Conservation (phyloP, 2,329 filamentous ascomycete genomes). For the Verticillium nubilum region DNA sequence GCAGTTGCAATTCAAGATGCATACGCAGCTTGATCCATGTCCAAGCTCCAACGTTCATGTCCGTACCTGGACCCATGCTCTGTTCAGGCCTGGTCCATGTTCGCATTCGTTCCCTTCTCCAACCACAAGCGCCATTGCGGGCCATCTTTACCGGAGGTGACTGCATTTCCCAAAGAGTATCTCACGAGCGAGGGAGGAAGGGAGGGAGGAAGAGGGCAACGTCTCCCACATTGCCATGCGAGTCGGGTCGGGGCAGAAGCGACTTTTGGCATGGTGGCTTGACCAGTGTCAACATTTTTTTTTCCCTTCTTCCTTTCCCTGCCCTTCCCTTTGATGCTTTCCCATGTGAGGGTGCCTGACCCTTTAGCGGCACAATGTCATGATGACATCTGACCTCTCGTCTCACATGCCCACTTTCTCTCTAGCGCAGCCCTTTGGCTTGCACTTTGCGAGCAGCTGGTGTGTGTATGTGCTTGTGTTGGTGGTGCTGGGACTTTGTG, state of each 20-base stretch:
- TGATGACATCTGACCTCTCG: neutral
- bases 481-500: no score
- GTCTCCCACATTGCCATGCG: no score
- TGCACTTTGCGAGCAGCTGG: neutral
- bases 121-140: neutral
- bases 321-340: neutral
- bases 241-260: no score
- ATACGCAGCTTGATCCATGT: neutral
- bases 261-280: no score
- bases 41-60: neutral
- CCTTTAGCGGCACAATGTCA: neutral
- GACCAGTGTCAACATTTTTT: no score
- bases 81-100: neutral
- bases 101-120: neutral
- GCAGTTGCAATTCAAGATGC: neutral
- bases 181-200: no score
- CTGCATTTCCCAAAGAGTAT: neutral
- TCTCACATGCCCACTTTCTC: constrained; percentile 2
- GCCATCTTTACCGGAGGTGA: neutral
- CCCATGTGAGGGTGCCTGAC: neutral
- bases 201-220: no score
- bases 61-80: neutral
- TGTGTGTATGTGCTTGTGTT: neutral
- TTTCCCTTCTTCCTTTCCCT: neutral
- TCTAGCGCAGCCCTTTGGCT: neutral